Percentiles rank a stretch among this genome's conserved stretches.
Conservation (phyloP, 2,329 filamentous ascomycete genomes). For the Alternaria conjuncta region DNA sequence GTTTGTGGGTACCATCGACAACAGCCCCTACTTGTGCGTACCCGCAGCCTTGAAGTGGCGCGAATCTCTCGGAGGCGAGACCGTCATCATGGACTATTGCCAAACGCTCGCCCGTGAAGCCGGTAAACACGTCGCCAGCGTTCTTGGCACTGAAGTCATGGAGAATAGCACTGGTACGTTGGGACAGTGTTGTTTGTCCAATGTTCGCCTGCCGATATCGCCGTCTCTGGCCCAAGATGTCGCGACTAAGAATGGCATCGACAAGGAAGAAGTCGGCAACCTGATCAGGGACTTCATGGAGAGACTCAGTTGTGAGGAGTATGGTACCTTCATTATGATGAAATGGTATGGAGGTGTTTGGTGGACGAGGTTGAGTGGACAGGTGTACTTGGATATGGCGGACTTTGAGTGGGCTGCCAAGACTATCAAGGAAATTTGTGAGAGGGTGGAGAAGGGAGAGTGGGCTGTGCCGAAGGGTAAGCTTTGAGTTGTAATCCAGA, state of each 20-base stretch:
- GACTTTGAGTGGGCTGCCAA: slow-evolving; percentile 77
- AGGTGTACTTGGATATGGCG: slow-evolving; percentile 79
- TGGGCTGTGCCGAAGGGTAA: slow-evolving; percentile 24
- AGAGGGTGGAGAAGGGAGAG: slow-evolving; percentile 57
- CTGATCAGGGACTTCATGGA: slow-evolving; percentile 52
- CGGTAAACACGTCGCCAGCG: slow-evolving; percentile 64
- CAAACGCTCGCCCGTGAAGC: slow-evolving; percentile 68
- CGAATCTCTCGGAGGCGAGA: slow-evolving; percentile 74
- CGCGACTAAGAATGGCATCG: slow-evolving; percentile 23
- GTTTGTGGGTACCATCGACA: slow-evolving; percentile 78
- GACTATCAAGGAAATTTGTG: slow-evolving; percentile 64
- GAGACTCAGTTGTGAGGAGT: slow-evolving; percentile 57
- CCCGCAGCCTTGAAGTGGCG: slow-evolving; percentile 76
- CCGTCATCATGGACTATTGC: slow-evolving; percentile 69
- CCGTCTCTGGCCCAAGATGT: slow-evolving; percentile 39
- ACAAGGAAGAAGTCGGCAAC: slow-evolving; percentile 25
- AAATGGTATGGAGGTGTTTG: slow-evolving; percentile 66
- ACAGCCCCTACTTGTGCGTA: slow-evolving; percentile 73
- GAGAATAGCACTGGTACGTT: slow-evolving; percentile 69
- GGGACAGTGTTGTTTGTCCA: slow-evolving; percentile 72
- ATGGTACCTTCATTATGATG: slow-evolving; percentile 75
- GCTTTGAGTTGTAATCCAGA: neutral
- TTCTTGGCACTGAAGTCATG: slow-evolving; percentile 73
- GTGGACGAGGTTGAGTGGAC: slow-evolving; percentile 78
- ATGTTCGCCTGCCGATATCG: slow-evolving; percentile 73